Evolutionary conservation across 2,329 filamentous ascomycete genomes (phyloP).

Genomic region (Microdochium paspali): DNA sequence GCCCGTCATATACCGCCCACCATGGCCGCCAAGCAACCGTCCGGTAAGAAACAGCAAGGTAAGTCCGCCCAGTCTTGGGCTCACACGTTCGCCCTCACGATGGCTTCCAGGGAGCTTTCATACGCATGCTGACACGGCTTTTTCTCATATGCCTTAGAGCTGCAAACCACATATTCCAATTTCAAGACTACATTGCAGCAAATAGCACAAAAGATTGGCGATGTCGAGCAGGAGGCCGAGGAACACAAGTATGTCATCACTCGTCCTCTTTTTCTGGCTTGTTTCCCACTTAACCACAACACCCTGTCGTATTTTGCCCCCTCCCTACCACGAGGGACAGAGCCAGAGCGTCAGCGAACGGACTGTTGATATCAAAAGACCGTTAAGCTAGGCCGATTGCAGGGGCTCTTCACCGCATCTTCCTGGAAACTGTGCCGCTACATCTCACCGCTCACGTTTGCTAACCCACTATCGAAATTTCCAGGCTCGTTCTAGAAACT

Average conservation of each 20-base stretch:
- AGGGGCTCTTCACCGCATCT: not conserved
- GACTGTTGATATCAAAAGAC: not conserved
- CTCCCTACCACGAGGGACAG: too few relatives aligned
- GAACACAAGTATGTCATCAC: slow-evolving; percentile 79
- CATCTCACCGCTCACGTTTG: slow-evolving; percentile 28
- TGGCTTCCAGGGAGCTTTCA: not conserved
- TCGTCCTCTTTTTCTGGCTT: slow-evolving; percentile 11
- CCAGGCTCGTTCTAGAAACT: slow-evolving; percentile 87
- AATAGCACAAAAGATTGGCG: slow-evolving; percentile 90
- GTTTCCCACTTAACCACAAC: slow-evolving; percentile 4
- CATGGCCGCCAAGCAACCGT: slow-evolving; percentile 42
- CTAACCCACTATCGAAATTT: slow-evolving; percentile 10
- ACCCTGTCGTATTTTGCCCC: not conserved
- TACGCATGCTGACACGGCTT: not conserved
- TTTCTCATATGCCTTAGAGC: slow-evolving; percentile 41
- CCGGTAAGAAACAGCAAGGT: slow-evolving; percentile 71
- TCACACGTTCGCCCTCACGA: slow-evolving; percentile 1
- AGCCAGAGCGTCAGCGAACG: too few relatives aligned
- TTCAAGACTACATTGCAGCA: slow-evolving; percentile 77
- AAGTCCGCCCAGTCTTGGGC: slow-evolving; percentile 3
- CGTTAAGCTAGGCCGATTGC: not conserved
- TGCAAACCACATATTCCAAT: slow-evolving; percentile 71
- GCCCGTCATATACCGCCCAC: not conserved
- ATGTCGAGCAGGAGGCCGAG: slow-evolving; percentile 94
- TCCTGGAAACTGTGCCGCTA: not conserved